Conservation (phyloP, 495 filamentous ascomycete species). For the Elaphomyces granulatus region DNA sequence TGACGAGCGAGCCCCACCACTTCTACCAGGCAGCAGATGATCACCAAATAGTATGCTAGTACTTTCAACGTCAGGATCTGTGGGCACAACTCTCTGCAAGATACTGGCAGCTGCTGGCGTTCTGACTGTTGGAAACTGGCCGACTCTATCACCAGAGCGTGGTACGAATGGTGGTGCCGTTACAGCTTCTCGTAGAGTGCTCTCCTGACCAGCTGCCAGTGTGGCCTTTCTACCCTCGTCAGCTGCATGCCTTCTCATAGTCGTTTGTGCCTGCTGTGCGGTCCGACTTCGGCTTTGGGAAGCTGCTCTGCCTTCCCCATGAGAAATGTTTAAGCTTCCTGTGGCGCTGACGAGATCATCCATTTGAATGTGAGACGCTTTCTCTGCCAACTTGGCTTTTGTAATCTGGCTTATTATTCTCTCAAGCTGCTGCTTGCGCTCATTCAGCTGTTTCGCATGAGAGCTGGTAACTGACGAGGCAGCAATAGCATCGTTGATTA, state of each 20-base stretch:
- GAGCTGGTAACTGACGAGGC: not conserved
- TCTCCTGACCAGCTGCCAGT: not conserved
- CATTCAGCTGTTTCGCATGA: not conserved
- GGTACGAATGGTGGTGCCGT: slow-evolving; percentile 4
- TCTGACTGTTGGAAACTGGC: too few relatives aligned
- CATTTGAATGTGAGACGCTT: not conserved
- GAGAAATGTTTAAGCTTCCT: not conserved
- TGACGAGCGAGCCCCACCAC: too few relatives aligned
- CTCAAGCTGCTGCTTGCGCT: not conserved
- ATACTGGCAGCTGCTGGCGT: too few relatives aligned
- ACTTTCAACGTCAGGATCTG: too few relatives aligned
- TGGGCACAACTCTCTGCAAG: too few relatives aligned
- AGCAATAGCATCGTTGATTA: not conserved
- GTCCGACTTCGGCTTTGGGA: not conserved
- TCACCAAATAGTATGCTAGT: slow-evolving; percentile 13
- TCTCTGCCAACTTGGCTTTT: not conserved
- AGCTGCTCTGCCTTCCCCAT: too few relatives aligned
- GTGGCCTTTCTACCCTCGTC: not conserved
- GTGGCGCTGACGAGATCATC: not conserved
- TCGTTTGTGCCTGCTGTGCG: not conserved
- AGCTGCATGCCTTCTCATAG: not conserved
- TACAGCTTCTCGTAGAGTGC: slow-evolving; percentile 2
- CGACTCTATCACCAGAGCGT: too few relatives aligned
- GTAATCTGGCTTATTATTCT: not conserved
- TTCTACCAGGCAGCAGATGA: slow-evolving; percentile 12